Base-by-base conservation (phyloP, 495 filamentous ascomycete genomes). In the Trichoderma asperelloides region DNA sequence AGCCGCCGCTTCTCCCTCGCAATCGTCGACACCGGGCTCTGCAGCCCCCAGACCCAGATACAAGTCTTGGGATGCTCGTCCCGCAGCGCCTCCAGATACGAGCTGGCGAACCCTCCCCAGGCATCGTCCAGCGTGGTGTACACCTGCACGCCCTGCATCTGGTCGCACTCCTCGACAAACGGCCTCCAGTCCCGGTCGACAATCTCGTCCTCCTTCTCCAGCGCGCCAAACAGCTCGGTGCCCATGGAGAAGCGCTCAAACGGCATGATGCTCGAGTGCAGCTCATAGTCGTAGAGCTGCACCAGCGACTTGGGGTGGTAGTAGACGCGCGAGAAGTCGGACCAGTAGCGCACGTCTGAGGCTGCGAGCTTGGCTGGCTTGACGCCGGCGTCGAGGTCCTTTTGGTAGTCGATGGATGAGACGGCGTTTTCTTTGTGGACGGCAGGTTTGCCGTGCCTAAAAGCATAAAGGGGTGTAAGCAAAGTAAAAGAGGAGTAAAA, bases 121-220 rank as follows among this genome's bases (percentile, higher is more conserved):
- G 91, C 93, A 82, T 96, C 92, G 74, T 97, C 93, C 12, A 89
- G 78, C 13, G 86, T 83, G 0, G 90, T 82, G 63, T 97, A 83
- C 25, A 98, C 71, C 72, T 98, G 93, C 37, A 99, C 76, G 0
- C 88, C 94, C 73, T 97, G 93, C 77, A 98, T 80, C 67, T 91
- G 87, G 74, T 99, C 95, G 68, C 93, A 95, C 77, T 97, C 95
- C 77, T 99, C 95, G 1, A 87, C 86, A 72, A 96, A 96, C 0
- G 85, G 85, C 66, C 96, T 83, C 37, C 98, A 72, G 74, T 99
- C 96, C 23, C 93, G 82, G 72, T 99, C 95, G 11, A 98, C 77
- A 7, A 98, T 69, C 71, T 97, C 93, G 68, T 91, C 86, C 70
- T 97, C 93, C 69, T 87, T 87, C 72, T 98, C 92, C 23, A 97